A percentile compares a stretch with the other conserved stretches of the same genome.
These are phyloP conservation scores for Podaxis mareebaensis DNA, from an alignment of 768 basidiomycete genomes.

Conservation along the genomic window DNA sequence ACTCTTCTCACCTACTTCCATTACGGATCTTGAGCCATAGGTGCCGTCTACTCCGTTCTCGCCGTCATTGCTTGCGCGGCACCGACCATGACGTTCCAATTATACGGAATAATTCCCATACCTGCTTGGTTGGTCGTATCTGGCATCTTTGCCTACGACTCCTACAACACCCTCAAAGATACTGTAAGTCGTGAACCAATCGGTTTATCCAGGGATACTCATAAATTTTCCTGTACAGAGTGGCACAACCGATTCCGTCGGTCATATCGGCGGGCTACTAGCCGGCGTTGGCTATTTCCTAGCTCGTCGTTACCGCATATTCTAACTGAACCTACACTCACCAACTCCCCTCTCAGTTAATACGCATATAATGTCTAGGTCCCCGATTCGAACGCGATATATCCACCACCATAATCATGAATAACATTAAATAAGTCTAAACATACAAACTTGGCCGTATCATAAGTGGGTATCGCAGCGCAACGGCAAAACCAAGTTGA, in stretches of 20 bases:
- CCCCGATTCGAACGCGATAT: neutral
- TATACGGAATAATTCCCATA: constrained; percentile 78
- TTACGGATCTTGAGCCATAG: constrained; percentile 33
- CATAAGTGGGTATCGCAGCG: constrained; percentile 11
- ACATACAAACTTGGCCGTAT: constrained; percentile 11
- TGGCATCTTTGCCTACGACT: constrained; percentile 66
- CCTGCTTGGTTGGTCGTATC: constrained; percentile 77
- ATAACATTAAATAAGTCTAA: constrained; percentile 13
- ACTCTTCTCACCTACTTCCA: neutral
- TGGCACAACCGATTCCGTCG: constrained; percentile 56
- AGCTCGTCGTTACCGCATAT: constrained; percentile 35
- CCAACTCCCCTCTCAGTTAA: neutral
- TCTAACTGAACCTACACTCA: constrained; percentile 6
- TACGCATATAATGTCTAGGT: neutral
- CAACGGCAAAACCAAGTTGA: neutral
- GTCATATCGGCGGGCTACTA: constrained; percentile 69
- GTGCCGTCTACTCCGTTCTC: constrained; percentile 70
- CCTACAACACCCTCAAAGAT: constrained; percentile 43
- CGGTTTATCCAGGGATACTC: neutral
- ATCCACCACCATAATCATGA: constrained; percentile 2
- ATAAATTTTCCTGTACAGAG: constrained; percentile 35
- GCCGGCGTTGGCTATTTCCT: constrained; percentile 61
- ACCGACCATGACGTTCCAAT: constrained; percentile 62
- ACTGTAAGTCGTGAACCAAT: constrained; percentile 30
- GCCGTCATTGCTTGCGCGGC: constrained; percentile 72